Evolutionary conservation across 208 protist species (phyloP).

Genomic region (Acanthamoeba castellanii): DNA sequence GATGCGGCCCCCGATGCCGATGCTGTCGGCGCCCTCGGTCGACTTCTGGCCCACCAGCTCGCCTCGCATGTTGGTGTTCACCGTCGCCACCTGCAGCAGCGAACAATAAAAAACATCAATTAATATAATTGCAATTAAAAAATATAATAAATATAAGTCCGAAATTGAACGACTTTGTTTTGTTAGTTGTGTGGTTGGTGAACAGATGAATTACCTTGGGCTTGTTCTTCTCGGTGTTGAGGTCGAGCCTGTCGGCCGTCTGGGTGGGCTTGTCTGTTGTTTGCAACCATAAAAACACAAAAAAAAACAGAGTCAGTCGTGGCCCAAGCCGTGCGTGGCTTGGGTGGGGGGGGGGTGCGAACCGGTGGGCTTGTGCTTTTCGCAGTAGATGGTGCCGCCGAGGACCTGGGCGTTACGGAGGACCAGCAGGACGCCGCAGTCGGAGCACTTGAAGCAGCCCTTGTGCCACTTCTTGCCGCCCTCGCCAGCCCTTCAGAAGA

Average conservation of each 20-base stretch:
- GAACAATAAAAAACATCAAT: background rate
- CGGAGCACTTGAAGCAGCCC: conserved; percentile 69
- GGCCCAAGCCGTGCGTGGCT: background rate
- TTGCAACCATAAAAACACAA: no score
- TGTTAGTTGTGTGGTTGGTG: background rate
- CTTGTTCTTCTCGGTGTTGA: conserved; percentile 66
- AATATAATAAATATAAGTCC: background rate
- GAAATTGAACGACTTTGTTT: background rate
- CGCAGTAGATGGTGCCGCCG: conserved; percentile 52
- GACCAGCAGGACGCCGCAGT: conserved; percentile 47
- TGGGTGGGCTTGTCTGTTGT: conserved; percentile 66
- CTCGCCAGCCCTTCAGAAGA: conserved; percentile 19
- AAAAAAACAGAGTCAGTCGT: background rate
- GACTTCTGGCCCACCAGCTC: conserved; percentile 74
- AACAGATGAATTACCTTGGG: background rate
- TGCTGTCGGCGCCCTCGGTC: conserved; percentile 41
- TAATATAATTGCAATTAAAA: background rate
- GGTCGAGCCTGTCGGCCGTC: conserved; percentile 55
- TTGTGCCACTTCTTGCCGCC: conserved; percentile 71
- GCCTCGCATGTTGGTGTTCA: conserved; percentile 68
- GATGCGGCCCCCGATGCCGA: conserved; percentile 50
- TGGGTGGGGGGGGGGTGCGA: background rate
- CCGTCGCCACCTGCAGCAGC: conserved; percentile 12
- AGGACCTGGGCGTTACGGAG: conserved; percentile 63
- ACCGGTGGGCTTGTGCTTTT: conserved; percentile 71